phyloP scores from a whole-genome alignment of 495 filamentous ascomycete species.

The Xylaria curta region DNA sequence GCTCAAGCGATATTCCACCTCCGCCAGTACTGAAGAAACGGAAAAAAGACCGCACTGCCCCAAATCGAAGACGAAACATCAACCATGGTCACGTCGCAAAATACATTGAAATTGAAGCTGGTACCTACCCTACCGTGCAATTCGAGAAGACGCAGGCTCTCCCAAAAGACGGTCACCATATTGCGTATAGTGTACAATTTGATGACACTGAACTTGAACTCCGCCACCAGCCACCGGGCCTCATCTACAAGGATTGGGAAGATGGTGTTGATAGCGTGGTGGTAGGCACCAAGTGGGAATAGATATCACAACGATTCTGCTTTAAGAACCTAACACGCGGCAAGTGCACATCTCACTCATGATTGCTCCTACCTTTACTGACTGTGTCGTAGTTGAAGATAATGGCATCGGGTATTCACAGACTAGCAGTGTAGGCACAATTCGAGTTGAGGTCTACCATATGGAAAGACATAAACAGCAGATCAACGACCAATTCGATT shows the following conservation, averaged over 20 bases:
- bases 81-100: not conserved
- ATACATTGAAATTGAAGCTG: not conserved
- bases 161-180: not conserved
- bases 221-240: not conserved
- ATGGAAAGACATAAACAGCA: not conserved
- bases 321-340: not conserved
- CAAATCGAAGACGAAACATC: not conserved
- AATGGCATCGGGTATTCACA: not conserved
- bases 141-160: not conserved
- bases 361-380: not conserved
- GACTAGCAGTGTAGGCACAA: not conserved
- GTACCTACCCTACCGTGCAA: not conserved
- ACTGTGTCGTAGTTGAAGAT: not conserved
- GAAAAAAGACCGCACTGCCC: not conserved
- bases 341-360: not conserved
- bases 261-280: not conserved
- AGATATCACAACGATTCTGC: not conserved
- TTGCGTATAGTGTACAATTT: not conserved
- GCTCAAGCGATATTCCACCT: not conserved
- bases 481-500: not conserved
- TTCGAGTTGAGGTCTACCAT: not conserved
- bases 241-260: not conserved
- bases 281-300: not conserved
- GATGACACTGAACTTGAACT: not conserved
- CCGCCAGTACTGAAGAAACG: not conserved